Percentiles rank a stretch among this genome's conserved stretches.
phyloP scores from a whole-genome alignment of 805 yeast genomes.

The Cyberlindnera xishuangbannaensis region DNA sequence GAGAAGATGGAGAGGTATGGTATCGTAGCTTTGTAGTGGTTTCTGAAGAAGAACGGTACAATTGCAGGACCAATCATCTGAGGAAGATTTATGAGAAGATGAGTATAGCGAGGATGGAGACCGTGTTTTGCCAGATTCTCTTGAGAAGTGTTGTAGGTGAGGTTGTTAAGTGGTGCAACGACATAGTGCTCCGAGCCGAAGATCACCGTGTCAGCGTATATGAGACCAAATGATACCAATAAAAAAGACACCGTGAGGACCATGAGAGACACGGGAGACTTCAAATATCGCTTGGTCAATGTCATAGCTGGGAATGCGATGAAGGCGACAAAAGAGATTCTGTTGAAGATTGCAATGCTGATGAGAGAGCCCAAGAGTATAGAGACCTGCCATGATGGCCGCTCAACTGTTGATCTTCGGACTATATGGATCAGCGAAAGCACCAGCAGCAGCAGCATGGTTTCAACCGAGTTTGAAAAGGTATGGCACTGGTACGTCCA shows the following conservation, averaged over 20 bases:
- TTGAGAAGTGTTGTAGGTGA: slow-evolving; percentile 57
- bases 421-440: slow-evolving; percentile 35
- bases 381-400: slow-evolving; percentile 16
- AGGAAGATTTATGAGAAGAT: slow-evolving; percentile 70
- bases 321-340: slow-evolving; percentile 80
- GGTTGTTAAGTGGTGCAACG: slow-evolving; percentile 72
- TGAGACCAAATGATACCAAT: slow-evolving; percentile 31
- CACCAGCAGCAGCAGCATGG: slow-evolving; percentile 35
- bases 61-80: slow-evolving; percentile 76
- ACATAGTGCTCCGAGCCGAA: slow-evolving; percentile 28
- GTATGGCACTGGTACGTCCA: slow-evolving; percentile 80
- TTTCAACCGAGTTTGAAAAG: slow-evolving; percentile 84
- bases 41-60: slow-evolving; percentile 32
- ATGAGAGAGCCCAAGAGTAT: slow-evolving; percentile 42
- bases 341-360: slow-evolving; percentile 71
- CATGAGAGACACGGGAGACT: slow-evolving; percentile 30
- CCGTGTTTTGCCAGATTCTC: slow-evolving; percentile 75
- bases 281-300: slow-evolving; percentile 37
- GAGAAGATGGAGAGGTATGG: slow-evolving; percentile 58
- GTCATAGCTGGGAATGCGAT: slow-evolving; percentile 54
- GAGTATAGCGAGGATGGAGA: slow-evolving; percentile 72
- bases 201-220: slow-evolving; percentile 49
- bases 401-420: slow-evolving; percentile 11
- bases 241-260: slow-evolving; percentile 31
- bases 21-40: slow-evolving; percentile 35